Conservation (phyloP, 2,329 filamentous ascomycete species). For the Delphinella strobiligena region DNA sequence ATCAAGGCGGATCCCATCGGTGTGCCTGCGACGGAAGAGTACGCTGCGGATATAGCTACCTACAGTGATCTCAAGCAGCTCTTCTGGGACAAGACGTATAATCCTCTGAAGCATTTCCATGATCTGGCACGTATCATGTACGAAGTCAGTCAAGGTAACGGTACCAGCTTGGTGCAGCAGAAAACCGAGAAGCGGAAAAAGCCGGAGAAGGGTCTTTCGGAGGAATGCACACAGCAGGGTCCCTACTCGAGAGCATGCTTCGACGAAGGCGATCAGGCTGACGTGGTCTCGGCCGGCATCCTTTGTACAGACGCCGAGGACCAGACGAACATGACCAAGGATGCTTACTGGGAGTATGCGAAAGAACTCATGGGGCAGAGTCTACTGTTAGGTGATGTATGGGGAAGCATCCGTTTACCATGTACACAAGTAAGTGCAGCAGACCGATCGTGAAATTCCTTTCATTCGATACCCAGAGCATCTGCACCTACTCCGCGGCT, state of each 20-base stretch:
- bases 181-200: constrained; percentile 27
- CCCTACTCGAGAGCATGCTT: constrained; percentile 14
- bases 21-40: constrained; percentile 25
- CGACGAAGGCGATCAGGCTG: constrained; percentile 1
- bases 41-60: constrained; percentile 21
- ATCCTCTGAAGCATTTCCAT: constrained; percentile 19
- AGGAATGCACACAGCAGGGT: constrained; percentile 18
- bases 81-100: constrained; percentile 22
- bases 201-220: constrained; percentile 11
- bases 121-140: constrained; percentile 19
- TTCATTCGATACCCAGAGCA: not conserved
- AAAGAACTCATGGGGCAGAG: constrained; percentile 18
- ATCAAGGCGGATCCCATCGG: constrained; percentile 31
- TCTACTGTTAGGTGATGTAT: constrained; percentile 22
- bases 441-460: not conserved
- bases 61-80: constrained; percentile 22
- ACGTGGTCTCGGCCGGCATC: constrained; percentile 15
- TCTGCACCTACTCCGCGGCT: no score
- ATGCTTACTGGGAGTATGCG: constrained; percentile 10
- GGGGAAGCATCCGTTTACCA: constrained; percentile 22
- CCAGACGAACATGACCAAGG: constrained; percentile 14
- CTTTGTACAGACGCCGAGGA: constrained; percentile 25
- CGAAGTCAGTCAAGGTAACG: constrained; percentile 18
- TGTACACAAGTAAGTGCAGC: constrained; percentile 17
- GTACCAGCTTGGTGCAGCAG: constrained; percentile 21